Evolutionary conservation across 371 early-diverging fungal species (phyloP).

Genomic region (Capillidium heterosporum): DNA sequence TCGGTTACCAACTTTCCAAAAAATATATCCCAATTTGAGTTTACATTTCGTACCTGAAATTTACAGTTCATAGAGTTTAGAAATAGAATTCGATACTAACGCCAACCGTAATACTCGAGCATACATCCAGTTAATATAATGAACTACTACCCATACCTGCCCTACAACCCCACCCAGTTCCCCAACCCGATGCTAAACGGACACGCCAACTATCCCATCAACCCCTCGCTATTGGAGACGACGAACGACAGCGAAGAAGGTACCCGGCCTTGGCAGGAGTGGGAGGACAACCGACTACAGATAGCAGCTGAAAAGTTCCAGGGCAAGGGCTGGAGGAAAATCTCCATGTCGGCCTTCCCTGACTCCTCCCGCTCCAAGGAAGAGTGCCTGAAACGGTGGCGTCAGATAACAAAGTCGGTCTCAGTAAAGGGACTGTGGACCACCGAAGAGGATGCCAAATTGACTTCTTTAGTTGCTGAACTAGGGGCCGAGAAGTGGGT

Average conservation of each 20-base stretch:
- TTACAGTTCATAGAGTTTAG: no score
- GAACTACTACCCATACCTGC: background rate
- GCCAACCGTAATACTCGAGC: no score
- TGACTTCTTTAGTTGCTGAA: constrained; percentile 12
- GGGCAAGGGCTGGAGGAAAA: constrained; percentile 16
- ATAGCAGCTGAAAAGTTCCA: constrained; percentile 13
- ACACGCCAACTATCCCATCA: background rate
- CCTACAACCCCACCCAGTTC: background rate
- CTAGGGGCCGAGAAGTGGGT: constrained; percentile 20
- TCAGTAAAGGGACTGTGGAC: constrained; percentile 21
- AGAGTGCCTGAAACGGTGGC: constrained; percentile 15
- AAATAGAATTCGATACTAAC: no score
- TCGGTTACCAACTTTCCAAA: no score
- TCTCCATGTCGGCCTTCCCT: constrained; percentile 13
- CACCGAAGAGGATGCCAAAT: constrained; percentile 17
- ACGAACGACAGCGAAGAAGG: background rate
- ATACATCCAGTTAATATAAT: no score
- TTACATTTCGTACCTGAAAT: no score
- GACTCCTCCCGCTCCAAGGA: constrained; percentile 14
- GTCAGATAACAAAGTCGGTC: constrained; percentile 15
- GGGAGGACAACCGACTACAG: constrained; percentile 11
- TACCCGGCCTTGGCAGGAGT: background rate
- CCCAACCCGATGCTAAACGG: background rate
- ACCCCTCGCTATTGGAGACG: background rate
- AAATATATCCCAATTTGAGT: no score